phyloP scores from a whole-genome alignment of 306 rosid genomes.

The Mucuna pruriens region DNA sequence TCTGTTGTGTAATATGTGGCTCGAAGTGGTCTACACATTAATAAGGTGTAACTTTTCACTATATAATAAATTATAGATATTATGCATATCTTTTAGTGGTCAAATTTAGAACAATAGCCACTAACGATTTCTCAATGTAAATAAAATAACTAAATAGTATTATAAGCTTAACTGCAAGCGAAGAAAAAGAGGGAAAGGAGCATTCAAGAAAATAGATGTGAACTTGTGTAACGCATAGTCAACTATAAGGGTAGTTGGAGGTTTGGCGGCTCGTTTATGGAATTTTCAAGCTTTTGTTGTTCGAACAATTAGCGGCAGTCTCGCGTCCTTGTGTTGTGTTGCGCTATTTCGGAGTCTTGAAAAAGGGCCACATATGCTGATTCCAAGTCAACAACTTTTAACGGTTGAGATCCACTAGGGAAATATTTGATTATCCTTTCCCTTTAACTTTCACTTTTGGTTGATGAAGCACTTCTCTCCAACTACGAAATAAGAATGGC shows the following conservation, averaged over 20 bases:
- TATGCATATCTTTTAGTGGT: background rate
- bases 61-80: background rate
- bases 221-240: background rate
- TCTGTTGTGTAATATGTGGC: constrained; percentile 2
- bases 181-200: background rate
- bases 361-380: background rate
- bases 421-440: no score
- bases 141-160: background rate
- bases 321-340: background rate
- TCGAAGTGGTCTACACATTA: background rate
- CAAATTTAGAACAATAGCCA: background rate
- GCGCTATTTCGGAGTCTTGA: background rate
- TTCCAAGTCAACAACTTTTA: background rate
- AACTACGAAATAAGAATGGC: no score
- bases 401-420: background rate
- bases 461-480: background rate
- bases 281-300: background rate
- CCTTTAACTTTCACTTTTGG: background rate
- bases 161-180: background rate
- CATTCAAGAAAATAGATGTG: background rate
- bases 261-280: background rate
- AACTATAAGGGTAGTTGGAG: background rate
- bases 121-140: background rate
- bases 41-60: constrained; percentile 12
- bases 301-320: background rate